Evolutionary conservation across 306 rosid species (phyloP).

Genomic region (Oxytropis ochrocephala): DNA sequence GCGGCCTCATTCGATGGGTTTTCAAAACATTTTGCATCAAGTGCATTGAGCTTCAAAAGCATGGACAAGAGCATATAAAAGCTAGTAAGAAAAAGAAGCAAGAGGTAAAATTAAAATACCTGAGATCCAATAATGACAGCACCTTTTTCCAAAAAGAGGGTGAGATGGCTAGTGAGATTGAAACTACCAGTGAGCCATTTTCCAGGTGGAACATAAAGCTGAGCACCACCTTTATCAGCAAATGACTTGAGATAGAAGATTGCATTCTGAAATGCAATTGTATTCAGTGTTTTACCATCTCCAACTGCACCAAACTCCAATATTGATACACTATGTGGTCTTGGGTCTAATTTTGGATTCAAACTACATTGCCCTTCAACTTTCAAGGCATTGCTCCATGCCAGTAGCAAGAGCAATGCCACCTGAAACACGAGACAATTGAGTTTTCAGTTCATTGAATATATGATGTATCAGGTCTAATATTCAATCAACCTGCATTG

Average conservation of each 20-base stretch:
- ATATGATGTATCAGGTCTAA: too few relatives aligned
- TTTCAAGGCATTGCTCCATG: conserved; percentile 65
- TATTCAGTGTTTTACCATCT: conserved; percentile 85
- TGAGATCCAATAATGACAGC: conserved; percentile 89
- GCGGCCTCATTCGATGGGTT: too few relatives aligned
- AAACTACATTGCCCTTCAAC: conserved; percentile 55
- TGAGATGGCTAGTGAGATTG: conserved; percentile 95
- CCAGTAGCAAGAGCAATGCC: conserved; percentile 84
- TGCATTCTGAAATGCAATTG: conserved; percentile 94
- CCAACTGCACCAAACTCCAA: conserved; percentile 95
- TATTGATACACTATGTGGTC: conserved; percentile 94
- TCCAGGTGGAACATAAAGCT: conserved; percentile 89
- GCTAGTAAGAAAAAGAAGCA: background rate
- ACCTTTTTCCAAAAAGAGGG: conserved; percentile 88
- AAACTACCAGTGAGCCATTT: conserved; percentile 93
- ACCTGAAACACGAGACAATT: too few relatives aligned
- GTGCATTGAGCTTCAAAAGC: too few relatives aligned
- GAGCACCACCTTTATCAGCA: conserved; percentile 97
- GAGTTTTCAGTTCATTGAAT: too few relatives aligned
- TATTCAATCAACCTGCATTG: too few relatives aligned
- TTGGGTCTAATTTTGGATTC: conserved; percentile 58
- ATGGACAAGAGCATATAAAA: too few relatives aligned
- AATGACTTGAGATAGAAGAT: conserved; percentile 92
- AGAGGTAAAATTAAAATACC: conserved; percentile 42
- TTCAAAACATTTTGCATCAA: too few relatives aligned